These are phyloP conservation scores for Abrus precatorius DNA, from an alignment of 306 rosid species.

Conservation along the genomic window DNA sequence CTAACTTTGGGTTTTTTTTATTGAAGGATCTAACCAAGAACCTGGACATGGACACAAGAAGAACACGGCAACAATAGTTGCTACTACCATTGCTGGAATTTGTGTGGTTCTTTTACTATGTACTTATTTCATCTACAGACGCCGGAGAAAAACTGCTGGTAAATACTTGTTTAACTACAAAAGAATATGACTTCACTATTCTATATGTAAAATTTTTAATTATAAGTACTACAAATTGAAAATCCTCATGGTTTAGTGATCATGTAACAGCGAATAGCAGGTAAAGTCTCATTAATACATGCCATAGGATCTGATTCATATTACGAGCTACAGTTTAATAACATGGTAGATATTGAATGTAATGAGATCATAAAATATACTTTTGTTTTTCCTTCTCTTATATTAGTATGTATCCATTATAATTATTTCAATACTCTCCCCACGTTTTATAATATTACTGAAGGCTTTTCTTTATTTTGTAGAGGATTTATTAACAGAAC, in stretches of 20 bases:
- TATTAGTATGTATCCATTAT: no score
- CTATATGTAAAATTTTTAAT: no score
- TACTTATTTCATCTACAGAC: not conserved
- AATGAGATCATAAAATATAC: no score
- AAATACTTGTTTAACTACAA: not conserved
- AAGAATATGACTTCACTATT: no score
- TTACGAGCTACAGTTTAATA: not conserved
- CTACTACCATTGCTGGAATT: not conserved
- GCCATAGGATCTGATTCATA: no score
- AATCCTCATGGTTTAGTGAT: no score
- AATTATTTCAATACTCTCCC: not conserved
- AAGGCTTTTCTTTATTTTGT: not conserved
- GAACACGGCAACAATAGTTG: not conserved
- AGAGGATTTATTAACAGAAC: not conserved
- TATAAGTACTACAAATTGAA: no score
- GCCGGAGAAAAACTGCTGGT: slow-evolving; percentile 2
- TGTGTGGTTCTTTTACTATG: not conserved
- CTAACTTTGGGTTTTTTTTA: no score
- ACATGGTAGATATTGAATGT: not conserved
- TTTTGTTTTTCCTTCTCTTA: no score
- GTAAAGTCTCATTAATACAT: no score
- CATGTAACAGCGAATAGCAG: no score
- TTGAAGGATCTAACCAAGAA: not conserved
- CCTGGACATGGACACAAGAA: not conserved
- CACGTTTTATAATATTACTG: not conserved